Conservation (phyloP, 2,329 filamentous ascomycete genomes). For the Didymella exigua region DNA sequence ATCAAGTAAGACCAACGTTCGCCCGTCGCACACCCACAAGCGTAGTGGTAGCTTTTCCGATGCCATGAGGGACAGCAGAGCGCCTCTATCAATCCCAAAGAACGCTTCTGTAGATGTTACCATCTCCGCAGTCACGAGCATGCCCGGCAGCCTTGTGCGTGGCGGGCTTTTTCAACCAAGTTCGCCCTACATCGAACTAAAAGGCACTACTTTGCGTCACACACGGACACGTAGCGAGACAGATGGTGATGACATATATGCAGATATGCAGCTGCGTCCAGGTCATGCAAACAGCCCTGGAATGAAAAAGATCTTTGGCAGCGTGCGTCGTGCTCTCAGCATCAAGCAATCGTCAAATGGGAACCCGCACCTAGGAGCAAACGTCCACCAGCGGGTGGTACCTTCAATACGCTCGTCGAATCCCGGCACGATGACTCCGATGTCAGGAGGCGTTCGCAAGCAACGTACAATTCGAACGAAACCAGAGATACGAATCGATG, state of each 20-base stretch:
- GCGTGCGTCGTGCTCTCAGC: constrained; percentile 81
- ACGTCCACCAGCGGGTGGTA: constrained; percentile 29
- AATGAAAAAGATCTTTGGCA: constrained; percentile 85
- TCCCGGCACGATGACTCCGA: constrained; percentile 30
- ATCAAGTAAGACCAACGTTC: constrained; percentile 34
- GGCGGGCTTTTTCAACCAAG: constrained; percentile 83
- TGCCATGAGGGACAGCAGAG: constrained; percentile 73
- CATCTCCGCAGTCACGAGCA: constrained; percentile 66
- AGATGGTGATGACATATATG: constrained; percentile 34
- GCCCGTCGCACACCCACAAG: constrained; percentile 64
- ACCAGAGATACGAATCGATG: constrained; percentile 72
- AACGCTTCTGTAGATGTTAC: constrained; percentile 48
- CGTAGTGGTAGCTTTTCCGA: constrained; percentile 88
- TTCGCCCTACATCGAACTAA: constrained; percentile 75
- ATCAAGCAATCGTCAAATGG: constrained; percentile 53
- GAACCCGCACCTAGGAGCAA: constrained; percentile 29
- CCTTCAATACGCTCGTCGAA: constrained; percentile 39
- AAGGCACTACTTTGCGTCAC: constrained; percentile 35
- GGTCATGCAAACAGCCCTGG: constrained; percentile 58
- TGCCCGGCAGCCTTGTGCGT: constrained; percentile 83
- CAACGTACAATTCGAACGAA: constrained; percentile 36
- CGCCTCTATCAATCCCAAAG: constrained; percentile 57
- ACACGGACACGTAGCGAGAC: constrained; percentile 42
- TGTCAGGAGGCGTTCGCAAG: constrained; percentile 40
- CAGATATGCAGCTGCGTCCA: constrained; percentile 25